Evolutionary conservation across 179 eudicot species (phyloP), one percentile per base, ranked within the genome.

Genomic region (Heliamphora ciliata): DNA sequence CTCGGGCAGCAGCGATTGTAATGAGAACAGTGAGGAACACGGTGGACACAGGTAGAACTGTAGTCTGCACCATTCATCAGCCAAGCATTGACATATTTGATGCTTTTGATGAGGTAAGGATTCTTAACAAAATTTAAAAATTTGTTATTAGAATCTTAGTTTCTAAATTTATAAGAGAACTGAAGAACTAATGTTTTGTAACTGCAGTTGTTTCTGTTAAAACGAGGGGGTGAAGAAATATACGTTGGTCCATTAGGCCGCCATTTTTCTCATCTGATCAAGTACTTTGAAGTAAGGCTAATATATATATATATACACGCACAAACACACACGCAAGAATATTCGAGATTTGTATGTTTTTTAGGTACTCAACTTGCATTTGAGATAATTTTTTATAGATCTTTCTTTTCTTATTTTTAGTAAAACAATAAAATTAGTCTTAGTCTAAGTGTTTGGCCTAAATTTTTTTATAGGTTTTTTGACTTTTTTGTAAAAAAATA

Each of bases 1-100:
- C 95, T 31, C 85, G 95, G 77, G 93, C 95, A 48, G 95, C 95
- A 82, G 95, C 95, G 52, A 92, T 89, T 71, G 95, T 92, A 68
- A 92, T 92, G 95, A 86, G 90, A 80, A 85, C 90, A 1, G 90
- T 87, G 8, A 87, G 90, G 24, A 21, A 21, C 24, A 21, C 24
- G 24, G 24, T 21, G 24, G 24, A 21, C 24, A 21, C 24, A 21
- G 24, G 24, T 21, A 21, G 24, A 21, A 21, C 24, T 21, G 24
- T 21, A 21, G 24, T 21, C 24, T 21, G 24, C 24, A 21, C 24
- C 24, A 21, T 21, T 21, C 24, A 21, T 21, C 24, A 21, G 24
- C 24, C 24, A 69, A 87, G 90, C 82, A 84, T 93, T 56, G 97
- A 93, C 86, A 93, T 91, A 6, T 93, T 92, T 83, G 97, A 92